Evolutionary conservation across 163 green algal genomes (phyloP).

Genomic region (Volvox carteri): DNA sequence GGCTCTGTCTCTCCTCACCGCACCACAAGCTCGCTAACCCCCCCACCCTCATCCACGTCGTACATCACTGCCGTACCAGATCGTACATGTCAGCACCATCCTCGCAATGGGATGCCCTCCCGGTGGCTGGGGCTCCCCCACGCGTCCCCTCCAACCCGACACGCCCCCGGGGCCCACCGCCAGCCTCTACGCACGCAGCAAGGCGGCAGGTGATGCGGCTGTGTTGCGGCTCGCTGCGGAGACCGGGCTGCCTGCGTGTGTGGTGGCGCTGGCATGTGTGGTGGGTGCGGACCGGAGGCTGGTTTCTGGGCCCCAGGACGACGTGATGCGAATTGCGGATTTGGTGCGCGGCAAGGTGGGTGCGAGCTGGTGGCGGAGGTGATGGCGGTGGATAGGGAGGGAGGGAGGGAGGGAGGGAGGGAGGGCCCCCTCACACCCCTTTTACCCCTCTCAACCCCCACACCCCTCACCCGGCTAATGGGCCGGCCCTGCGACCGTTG

Average conservation of each 20-base stretch:
- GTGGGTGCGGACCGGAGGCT: conserved; percentile 42
- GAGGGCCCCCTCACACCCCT: too few relatives aligned
- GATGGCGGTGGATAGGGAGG: too few relatives aligned
- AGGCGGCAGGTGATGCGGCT: conserved; percentile 15
- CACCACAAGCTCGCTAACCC: too few relatives aligned
- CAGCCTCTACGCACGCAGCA: conserved; percentile 30
- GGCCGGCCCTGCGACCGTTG: too few relatives aligned
- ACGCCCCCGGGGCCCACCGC: conserved; percentile 24
- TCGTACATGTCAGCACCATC: conserved; percentile 40
- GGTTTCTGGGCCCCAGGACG: not conserved
- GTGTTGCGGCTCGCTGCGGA: not conserved
- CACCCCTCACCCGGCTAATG: too few relatives aligned
- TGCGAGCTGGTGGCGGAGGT: too few relatives aligned
- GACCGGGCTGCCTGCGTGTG: not conserved
- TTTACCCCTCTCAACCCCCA: too few relatives aligned
- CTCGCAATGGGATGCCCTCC: conserved; percentile 25
- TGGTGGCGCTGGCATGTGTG: conserved; percentile 28
- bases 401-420: too few relatives aligned
- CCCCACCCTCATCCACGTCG: too few relatives aligned
- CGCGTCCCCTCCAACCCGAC: conserved; percentile 18
- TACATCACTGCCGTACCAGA: too few relatives aligned
- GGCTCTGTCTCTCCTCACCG: too few relatives aligned
- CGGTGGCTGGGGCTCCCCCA: conserved; percentile 22
- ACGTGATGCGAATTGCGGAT: conserved; percentile 46
- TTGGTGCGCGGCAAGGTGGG: conserved; percentile 44